Percentiles rank a stretch among this genome's conserved stretches.
Evolutionary conservation across 257 asterid species (phyloP).

Genomic region (Fraxinus americana): DNA sequence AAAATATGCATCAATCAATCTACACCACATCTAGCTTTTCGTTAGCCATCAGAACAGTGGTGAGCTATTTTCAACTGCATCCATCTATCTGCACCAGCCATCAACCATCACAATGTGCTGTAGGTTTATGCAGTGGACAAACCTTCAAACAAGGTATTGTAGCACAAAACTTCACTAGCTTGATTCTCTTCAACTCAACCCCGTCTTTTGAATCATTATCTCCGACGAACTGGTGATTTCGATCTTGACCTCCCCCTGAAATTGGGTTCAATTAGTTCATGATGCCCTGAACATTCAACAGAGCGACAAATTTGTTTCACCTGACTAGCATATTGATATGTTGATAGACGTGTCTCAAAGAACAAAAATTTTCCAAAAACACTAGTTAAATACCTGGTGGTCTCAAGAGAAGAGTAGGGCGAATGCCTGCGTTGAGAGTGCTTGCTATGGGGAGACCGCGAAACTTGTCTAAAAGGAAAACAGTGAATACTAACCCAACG

Average conservation of each 20-base stretch:
- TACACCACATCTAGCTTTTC: not conserved
- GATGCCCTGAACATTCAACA: conserved; percentile 8
- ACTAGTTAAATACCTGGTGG: conserved; percentile 64
- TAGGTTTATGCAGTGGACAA: not conserved
- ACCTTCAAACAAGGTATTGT: not conserved
- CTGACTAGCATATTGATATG: conserved; percentile 42
- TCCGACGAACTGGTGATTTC: conserved; percentile 70
- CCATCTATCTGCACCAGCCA: conserved; percentile 10
- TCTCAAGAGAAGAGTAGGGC: conserved; percentile 91
- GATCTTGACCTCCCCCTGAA: conserved; percentile 77
- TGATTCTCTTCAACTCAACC: not conserved
- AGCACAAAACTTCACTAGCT: conserved; percentile 5
- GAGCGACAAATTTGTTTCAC: conserved; percentile 42
- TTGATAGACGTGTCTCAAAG: conserved; percentile 27
- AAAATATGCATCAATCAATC: not conserved
- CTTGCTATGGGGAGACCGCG: conserved; percentile 99
- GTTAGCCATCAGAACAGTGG: not conserved
- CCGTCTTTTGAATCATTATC: conserved; percentile 38
- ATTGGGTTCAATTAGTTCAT: conserved; percentile 37
- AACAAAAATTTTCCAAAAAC: conserved; percentile 26
- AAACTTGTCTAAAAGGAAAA: conserved; percentile 89
- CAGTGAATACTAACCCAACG: conserved; percentile 73
- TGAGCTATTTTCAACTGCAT: conserved; percentile 17
- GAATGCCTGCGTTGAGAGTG: conserved; percentile 97
- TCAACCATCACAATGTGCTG: not conserved